Base-by-base conservation (phyloP, 257 asterid species). In the Anisodus acutangulus region DNA sequence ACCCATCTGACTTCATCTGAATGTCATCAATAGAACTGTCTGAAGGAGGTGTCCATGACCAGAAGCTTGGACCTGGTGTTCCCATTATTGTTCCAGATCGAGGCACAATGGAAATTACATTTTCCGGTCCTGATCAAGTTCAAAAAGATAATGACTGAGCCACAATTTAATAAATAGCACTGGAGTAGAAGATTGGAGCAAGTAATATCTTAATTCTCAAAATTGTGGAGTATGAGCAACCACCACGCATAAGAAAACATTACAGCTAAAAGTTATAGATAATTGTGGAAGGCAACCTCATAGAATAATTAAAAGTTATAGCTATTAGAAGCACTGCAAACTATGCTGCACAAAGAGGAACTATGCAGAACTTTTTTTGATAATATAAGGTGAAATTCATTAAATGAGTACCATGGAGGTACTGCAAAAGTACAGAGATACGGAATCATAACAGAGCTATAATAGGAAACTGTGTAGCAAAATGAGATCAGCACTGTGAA, bases 11-110 rank as follows among this genome's bases (percentile, higher is more conserved):
- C 82, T 86, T 90, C 72, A 88, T 84, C 68, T 74, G 88, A 11
- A 12, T 67, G 9, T 80, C 90, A 49, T 54, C 81, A 15, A 82
- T 59, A 69, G 84, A 26, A 60, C 72, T 70, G 41, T 89, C 91
- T 67, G 86, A 79, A 78, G 99, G 98, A 83, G 99, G 99, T 41
- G 90, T 85, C 98, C 99, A 96, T 11, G 95, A 78, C 98, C 99
- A 96, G 90, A 96, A 96, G 89, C 90, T 91, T 53, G 98, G 97
- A 82, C 99, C 99, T 2, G 99, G 99, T 51, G 98, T 92, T 22
- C 85, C 93, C 9, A 60, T 80, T 17, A 74, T 49, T 5, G 84
- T 85, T 82, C 88, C 88, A 49, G 92, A 84, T 47, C 87, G 85
- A 43, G 92, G 84, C 72, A 68, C 62, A 22, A 70, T 87, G 55